A percentile compares a stretch with the other conserved stretches of the same genome.
These are phyloP conservation scores for Trametes sanguinea DNA, from an alignment of 768 basidiomycete genomes.

Conservation along the genomic window DNA sequence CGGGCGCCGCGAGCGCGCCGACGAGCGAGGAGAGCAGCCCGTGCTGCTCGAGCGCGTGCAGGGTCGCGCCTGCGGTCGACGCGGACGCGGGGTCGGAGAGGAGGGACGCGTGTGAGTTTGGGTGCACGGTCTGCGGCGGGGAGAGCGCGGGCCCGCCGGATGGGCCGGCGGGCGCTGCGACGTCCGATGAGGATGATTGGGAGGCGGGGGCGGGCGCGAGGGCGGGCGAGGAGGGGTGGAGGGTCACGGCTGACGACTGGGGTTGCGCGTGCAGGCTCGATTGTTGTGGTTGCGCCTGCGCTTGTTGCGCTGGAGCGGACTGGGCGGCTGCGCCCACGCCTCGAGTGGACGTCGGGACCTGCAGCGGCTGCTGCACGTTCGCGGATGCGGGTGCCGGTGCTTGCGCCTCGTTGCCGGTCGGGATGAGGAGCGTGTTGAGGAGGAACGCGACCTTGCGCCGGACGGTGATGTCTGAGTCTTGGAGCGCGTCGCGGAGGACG, in stretches of 20 bases:
- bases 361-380: slow-evolving; percentile 11
- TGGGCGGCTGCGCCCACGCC: no score
- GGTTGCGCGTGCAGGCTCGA: neutral
- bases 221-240: slow-evolving; percentile 7
- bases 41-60: slow-evolving; percentile 50
- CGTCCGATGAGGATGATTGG: slow-evolving; percentile 1
- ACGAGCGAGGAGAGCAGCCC: slow-evolving; percentile 53
- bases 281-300: neutral
- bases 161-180: neutral
- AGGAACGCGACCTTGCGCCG: slow-evolving; percentile 82
- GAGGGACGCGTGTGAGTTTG: slow-evolving; percentile 73
- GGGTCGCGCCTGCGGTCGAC: slow-evolving; percentile 50
- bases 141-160: neutral
- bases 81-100: slow-evolving; percentile 55
- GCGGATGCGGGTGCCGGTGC: slow-evolving; percentile 3
- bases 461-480: slow-evolving; percentile 76
- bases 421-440: slow-evolving; percentile 67
- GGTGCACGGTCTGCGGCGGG: slow-evolving; percentile 46
- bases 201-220: neutral
- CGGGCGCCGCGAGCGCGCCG: slow-evolving; percentile 51
- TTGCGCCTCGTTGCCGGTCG: slow-evolving; percentile 29
- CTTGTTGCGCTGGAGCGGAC: neutral
- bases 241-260: slow-evolving; percentile 4
- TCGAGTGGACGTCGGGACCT: slow-evolving; percentile 16
- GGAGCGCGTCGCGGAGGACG: slow-evolving; percentile 56